Percentiles rank a stretch among this genome's conserved stretches.
phyloP scores from a whole-genome alignment of 257 asterid species.

The Solanum bukasovii region DNA sequence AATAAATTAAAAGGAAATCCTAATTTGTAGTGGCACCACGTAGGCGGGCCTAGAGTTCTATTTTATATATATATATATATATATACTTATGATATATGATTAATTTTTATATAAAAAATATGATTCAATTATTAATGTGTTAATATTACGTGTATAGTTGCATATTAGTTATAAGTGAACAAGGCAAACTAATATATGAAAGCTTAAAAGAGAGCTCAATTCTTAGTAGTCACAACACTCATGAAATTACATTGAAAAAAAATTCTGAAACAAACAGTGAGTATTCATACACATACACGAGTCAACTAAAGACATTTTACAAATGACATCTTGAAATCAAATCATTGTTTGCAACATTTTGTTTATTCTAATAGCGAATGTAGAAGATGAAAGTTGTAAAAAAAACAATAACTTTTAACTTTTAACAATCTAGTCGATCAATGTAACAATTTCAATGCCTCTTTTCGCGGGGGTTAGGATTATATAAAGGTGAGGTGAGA shows the following conservation, averaged over 20 bases:
- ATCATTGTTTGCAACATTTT: neutral
- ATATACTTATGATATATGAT: too few relatives aligned
- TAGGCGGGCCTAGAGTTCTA: too few relatives aligned
- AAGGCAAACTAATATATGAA: too few relatives aligned
- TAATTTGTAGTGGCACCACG: too few relatives aligned
- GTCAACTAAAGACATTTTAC: neutral
- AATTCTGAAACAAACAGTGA: neutral
- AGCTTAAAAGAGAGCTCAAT: too few relatives aligned
- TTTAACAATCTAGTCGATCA: neutral
- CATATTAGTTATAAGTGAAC: too few relatives aligned
- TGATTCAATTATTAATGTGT: too few relatives aligned
- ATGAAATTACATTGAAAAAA: neutral
- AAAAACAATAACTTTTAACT: neutral
- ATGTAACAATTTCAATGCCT: neutral
- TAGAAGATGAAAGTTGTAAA: neutral
- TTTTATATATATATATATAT: too few relatives aligned
- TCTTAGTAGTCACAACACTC: neutral
- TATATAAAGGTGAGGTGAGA: neutral
- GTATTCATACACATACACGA: neutral
- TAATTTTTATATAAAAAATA: too few relatives aligned
- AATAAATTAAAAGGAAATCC: too few relatives aligned
- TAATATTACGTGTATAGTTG: too few relatives aligned
- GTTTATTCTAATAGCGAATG: neutral
- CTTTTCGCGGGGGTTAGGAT: neutral
- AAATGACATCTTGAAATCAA: neutral